These are phyloP conservation scores for Backusella luteola DNA, from an alignment of 192 early-diverging fungal genomes.

Conservation along the genomic window DNA sequence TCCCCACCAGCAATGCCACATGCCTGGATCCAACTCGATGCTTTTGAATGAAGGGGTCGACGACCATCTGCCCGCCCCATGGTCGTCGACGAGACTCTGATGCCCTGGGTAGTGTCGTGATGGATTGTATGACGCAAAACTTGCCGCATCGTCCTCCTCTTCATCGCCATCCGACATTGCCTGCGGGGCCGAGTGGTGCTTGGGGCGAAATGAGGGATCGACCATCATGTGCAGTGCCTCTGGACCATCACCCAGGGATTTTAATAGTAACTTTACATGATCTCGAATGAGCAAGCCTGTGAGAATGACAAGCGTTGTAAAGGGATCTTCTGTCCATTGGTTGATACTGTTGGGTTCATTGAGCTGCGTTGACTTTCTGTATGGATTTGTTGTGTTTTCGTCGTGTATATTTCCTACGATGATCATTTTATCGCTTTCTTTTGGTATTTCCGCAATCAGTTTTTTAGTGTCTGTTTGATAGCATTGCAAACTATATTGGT, in stretches of 20 bases:
- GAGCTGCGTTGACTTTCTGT: neutral
- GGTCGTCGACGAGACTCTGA: constrained; percentile 4
- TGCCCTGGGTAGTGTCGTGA: neutral
- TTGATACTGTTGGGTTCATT: neutral
- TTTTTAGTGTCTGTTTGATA: constrained; percentile 10
- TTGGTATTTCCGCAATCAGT: neutral
- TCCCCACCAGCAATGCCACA: constrained; percentile 17
- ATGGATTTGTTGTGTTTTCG: constrained; percentile 1
- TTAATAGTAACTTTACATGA: constrained; percentile 2
- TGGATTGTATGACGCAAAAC: neutral
- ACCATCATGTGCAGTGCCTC: constrained; percentile 9
- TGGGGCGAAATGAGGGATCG: neutral
- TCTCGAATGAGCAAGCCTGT: constrained; percentile 7
- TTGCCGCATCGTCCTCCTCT: neutral
- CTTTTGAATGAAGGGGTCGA: neutral
- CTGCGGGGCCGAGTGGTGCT: neutral
- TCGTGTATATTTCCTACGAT: neutral
- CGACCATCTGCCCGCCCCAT: neutral
- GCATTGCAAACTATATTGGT: constrained; percentile 1
- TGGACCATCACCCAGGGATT: neutral
- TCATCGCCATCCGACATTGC: neutral
- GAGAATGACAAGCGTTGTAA: constrained; percentile 5
- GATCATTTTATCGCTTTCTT: neutral
- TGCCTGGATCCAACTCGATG: constrained; percentile 5
- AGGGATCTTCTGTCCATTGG: constrained; percentile 5